Evolutionary conservation across 495 filamentous ascomycete genomes (phyloP).

Genomic region (Penicillium alfredii): DNA sequence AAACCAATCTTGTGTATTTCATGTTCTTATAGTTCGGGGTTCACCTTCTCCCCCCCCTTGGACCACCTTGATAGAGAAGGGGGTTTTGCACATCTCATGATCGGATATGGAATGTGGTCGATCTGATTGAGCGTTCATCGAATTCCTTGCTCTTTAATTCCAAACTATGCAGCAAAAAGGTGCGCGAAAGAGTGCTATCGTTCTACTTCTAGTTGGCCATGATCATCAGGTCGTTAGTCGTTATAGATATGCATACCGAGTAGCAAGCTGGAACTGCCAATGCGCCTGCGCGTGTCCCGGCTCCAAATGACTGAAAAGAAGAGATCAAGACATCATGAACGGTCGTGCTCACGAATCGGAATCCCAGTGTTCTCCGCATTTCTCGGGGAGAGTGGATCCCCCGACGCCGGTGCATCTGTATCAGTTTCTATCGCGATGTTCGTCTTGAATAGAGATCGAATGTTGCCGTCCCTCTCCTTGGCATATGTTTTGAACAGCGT

Average conservation of each 20-base stretch:
- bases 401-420: neutral
- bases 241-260: no score
- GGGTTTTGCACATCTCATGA: constrained; percentile 18
- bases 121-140: constrained; percentile 25
- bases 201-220: no score
- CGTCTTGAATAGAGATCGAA: constrained; percentile 8
- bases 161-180: constrained; percentile 26
- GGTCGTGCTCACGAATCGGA: constrained; percentile 13
- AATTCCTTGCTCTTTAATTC: constrained; percentile 24
- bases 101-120: constrained; percentile 16
- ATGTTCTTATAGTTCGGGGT: constrained; percentile 24
- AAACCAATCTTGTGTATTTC: constrained; percentile 11
- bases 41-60: constrained; percentile 11
- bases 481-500: constrained; percentile 45
- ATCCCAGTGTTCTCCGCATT: constrained; percentile 6
- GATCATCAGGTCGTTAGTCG: constrained; percentile 2
- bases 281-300: no score
- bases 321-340: neutral
- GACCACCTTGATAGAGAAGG: constrained; percentile 16
- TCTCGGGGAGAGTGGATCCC: neutral
- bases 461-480: constrained; percentile 15
- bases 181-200: no score
- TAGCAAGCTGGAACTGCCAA: no score
- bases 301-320: no score
- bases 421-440: constrained; percentile 1